Evolutionary conservation across 176 grass and related monocot species (phyloP).

Genomic region (Hordeum marinum): DNA sequence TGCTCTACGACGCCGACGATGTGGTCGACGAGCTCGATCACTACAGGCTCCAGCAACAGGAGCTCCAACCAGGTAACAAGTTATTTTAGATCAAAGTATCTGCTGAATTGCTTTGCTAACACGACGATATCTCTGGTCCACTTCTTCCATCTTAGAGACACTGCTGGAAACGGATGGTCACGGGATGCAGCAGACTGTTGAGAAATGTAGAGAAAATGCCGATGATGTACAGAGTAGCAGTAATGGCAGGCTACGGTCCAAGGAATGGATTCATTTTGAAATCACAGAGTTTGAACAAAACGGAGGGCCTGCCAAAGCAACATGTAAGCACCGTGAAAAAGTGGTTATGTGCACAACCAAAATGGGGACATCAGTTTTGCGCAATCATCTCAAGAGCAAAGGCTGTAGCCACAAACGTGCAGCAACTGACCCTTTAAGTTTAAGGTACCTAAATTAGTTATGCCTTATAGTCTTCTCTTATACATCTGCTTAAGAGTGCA

Average conservation of each 20-base stretch:
- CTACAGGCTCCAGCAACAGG: slow-evolving; percentile 9
- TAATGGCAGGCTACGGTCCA: background rate
- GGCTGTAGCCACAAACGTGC: background rate
- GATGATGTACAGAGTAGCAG: background rate
- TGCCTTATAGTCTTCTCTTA: no score
- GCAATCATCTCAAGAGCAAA: background rate
- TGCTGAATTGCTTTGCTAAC: no score
- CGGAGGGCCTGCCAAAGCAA: background rate
- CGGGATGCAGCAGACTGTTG: background rate
- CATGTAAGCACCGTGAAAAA: background rate
- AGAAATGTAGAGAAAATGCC: background rate
- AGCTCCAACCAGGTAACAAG: slow-evolving; percentile 4
- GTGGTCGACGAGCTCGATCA: slow-evolving; percentile 18
- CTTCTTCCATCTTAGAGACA: no score
- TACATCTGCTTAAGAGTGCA: no score
- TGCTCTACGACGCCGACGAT: slow-evolving; percentile 31
- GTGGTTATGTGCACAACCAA: background rate
- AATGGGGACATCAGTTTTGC: background rate
- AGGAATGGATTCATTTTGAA: background rate
- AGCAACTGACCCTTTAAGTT: no score
- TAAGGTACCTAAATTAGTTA: no score
- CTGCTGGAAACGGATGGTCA: no score
- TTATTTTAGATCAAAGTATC: no score
- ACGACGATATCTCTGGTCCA: no score
- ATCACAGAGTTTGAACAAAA: background rate